A percentile compares a stretch with the other conserved stretches of the same genome.
Evolutionary conservation across 345 rosid species (phyloP).

Genomic region (Triadica sebifera): DNA sequence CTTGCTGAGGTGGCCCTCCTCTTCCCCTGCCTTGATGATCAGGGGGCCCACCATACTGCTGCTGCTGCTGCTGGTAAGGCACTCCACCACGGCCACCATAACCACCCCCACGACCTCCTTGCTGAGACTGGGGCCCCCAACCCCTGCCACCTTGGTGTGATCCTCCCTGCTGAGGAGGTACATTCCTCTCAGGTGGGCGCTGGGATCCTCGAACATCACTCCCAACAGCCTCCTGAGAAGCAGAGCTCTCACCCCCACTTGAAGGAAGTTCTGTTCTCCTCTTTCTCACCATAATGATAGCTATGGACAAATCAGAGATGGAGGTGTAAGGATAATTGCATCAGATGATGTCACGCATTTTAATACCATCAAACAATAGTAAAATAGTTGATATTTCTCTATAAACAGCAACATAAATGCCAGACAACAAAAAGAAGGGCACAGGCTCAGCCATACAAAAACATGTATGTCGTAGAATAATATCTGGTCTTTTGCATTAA

Average conservation of each 20-base stretch:
- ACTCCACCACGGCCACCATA: slow-evolving; percentile 42
- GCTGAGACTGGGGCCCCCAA: slow-evolving; percentile 56
- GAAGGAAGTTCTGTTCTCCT: slow-evolving; percentile 55
- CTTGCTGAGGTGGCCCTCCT: slow-evolving; percentile 64
- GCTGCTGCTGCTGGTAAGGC: slow-evolving; percentile 49
- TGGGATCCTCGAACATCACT: slow-evolving; percentile 53
- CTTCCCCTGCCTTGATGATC: slow-evolving; percentile 81
- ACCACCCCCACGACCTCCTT: slow-evolving; percentile 53
- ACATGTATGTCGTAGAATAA: neutral
- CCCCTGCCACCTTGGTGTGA: slow-evolving; percentile 39
- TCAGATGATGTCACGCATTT: neutral
- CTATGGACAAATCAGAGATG: slow-evolving; percentile 18
- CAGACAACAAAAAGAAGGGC: neutral
- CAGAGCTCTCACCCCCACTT: slow-evolving; percentile 70
- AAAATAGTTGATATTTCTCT: neutral
- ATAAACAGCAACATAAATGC: neutral
- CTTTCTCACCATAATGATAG: slow-evolving; percentile 69
- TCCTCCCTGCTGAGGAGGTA: slow-evolving; percentile 43
- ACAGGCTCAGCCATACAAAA: neutral
- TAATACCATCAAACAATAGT: neutral
- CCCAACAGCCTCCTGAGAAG: slow-evolving; percentile 47
- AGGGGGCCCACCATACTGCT: slow-evolving; percentile 43
- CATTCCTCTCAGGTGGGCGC: slow-evolving; percentile 40
- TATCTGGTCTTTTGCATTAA: no score
- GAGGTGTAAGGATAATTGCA: no score